Conservation (phyloP, 805 yeast species). For the Aciculoconidium aculeatum region DNA sequence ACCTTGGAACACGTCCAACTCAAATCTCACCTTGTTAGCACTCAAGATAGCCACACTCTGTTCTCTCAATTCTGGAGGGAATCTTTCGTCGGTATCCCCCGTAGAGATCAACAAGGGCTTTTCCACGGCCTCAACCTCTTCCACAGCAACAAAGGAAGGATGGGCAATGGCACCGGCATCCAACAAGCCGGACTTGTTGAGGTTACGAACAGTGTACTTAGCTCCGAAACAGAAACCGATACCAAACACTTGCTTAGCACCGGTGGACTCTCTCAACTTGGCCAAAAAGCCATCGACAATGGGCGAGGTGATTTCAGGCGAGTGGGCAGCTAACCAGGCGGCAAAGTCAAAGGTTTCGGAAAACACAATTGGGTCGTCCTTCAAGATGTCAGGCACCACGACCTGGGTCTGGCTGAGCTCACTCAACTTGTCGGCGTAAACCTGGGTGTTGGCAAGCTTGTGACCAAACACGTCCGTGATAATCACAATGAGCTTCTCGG, state of each 20-base stretch:
- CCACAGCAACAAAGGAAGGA: conserved; percentile 67
- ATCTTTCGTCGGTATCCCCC: conserved; percentile 65
- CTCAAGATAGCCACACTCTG: conserved; percentile 53
- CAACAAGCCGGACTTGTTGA: conserved; percentile 29
- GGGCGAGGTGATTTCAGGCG: conserved; percentile 7
- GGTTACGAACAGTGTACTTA: conserved; percentile 20
- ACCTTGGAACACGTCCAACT: conserved; percentile 56
- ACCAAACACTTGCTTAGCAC: conserved; percentile 8
- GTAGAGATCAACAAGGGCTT: conserved; percentile 67
- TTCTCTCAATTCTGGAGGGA: conserved; percentile 58
- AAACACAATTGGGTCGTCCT: conserved; percentile 16
- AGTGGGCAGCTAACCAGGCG: conserved; percentile 9
- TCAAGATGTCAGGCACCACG: conserved; percentile 25
- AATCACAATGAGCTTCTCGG: conserved; percentile 19
- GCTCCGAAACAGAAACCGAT: conserved; percentile 24
- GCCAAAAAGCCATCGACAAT: conserved; percentile 9
- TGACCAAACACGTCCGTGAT: conserved; percentile 26
- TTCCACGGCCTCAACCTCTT: conserved; percentile 53
- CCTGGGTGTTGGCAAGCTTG: conserved; percentile 20
- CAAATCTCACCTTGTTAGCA: conserved; percentile 49
- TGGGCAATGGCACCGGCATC: conserved; percentile 75
- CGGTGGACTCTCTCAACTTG: conserved; percentile 4
- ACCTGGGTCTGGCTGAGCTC: conserved; percentile 14
- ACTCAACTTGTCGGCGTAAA: conserved; percentile 24
- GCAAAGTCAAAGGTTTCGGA: conserved; percentile 2